A percentile compares a stretch with the other conserved stretches of the same genome.
Evolutionary conservation across 768 basidiomycete species (phyloP).

Genomic region (Kwoniella bestiolae): DNA sequence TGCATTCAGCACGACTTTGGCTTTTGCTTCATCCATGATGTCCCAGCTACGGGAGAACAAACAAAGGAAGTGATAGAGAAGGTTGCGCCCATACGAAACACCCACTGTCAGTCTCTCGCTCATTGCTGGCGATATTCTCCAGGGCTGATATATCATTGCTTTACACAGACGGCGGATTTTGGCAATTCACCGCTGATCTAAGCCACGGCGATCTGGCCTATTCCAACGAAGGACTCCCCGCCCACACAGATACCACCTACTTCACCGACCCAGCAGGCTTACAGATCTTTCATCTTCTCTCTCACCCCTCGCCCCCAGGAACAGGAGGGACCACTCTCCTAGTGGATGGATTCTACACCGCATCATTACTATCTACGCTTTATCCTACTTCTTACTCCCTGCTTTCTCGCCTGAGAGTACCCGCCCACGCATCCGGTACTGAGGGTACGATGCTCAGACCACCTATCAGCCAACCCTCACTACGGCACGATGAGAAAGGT

Average conservation of each 20-base stretch:
- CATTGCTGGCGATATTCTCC: not conserved
- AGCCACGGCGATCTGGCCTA: constrained; percentile 94
- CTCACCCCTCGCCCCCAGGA: constrained; percentile 66
- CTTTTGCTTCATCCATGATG: constrained; percentile 81
- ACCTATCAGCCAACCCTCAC: constrained; percentile 68
- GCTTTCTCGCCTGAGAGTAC: constrained; percentile 70
- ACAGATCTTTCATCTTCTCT: constrained; percentile 92
- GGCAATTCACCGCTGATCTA: constrained; percentile 93
- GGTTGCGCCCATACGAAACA: constrained; percentile 88
- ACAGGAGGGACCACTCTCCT: constrained; percentile 86
- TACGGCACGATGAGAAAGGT: constrained; percentile 70
- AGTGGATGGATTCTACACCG: constrained; percentile 93
- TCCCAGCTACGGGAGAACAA: constrained; percentile 77
- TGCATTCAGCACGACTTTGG: constrained; percentile 74
- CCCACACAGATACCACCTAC: constrained; percentile 79
- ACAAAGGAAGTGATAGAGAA: constrained; percentile 77
- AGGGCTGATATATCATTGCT: not conserved
- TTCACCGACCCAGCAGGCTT: constrained; percentile 93
- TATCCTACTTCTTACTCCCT: constrained; percentile 73
- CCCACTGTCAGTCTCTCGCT: constrained; percentile 63
- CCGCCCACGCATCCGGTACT: constrained; percentile 89
- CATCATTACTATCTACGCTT: constrained; percentile 73
- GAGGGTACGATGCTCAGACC: constrained; percentile 60
- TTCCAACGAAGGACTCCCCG: constrained; percentile 80
- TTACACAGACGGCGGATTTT: constrained; percentile 81